Percentiles rank a stretch among this genome's conserved stretches.
phyloP scores from a whole-genome alignment of 2,329 filamentous ascomycete species.

The Aureobasidium sp. region DNA sequence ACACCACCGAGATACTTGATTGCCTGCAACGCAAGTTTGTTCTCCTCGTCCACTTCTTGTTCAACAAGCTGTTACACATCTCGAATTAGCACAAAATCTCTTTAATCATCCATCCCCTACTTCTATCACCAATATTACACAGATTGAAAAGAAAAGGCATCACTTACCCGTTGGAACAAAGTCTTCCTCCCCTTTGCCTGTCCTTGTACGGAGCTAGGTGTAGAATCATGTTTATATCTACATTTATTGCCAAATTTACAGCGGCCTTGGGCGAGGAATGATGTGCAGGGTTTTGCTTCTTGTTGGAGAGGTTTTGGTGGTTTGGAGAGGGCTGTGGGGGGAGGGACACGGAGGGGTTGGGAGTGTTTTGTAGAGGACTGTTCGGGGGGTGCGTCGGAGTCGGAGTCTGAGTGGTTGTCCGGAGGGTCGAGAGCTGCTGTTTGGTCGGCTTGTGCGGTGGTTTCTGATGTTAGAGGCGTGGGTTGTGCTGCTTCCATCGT shows the following conservation, averaged over 20 bases:
- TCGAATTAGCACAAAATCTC: conserved; percentile 13
- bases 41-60: conserved; percentile 48
- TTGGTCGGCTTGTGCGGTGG: not conserved
- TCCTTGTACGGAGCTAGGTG: not conserved
- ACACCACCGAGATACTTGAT: conserved; percentile 52
- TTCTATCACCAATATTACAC: not conserved
- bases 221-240: conserved; percentile 34
- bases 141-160: no score
- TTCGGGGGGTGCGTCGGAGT: conserved; percentile 42
- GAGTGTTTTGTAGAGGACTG: conserved; percentile 39
- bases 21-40: conserved; percentile 46
- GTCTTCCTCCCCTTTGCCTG: conserved; percentile 23
- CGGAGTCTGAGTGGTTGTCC: conserved; percentile 25
- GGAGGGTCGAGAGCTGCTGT: not conserved
- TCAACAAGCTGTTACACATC: conserved; percentile 38
- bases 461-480: no score
- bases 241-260: conserved; percentile 38
- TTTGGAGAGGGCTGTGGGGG: conserved; percentile 8
- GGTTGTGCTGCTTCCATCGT: conserved; percentile 21
- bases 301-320: not conserved
- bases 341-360: conserved; percentile 19
- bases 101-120: no score
- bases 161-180: conserved; percentile 24
- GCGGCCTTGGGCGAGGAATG: conserved; percentile 34
- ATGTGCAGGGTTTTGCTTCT: conserved; percentile 30